Evolutionary conservation across 495 filamentous ascomycete species (phyloP).

Genomic region (Talaromyces borbonicus): DNA sequence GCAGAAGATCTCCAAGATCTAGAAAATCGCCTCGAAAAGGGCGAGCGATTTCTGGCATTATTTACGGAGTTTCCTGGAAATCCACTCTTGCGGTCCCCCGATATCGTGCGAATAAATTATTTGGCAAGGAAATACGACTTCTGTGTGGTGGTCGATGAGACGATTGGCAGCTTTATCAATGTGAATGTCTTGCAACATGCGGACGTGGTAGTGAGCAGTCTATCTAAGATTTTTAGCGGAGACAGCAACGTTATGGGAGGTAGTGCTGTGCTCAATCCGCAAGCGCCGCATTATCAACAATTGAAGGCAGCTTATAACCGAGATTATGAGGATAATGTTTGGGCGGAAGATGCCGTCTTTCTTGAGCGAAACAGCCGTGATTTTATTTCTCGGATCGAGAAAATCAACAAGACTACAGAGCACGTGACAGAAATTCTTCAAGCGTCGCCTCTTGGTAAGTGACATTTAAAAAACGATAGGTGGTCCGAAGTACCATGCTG

Average conservation of each 20-base stretch:
- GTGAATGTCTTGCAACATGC: slow-evolving; percentile 83
- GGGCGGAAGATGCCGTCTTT: slow-evolving; percentile 88
- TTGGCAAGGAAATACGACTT: slow-evolving; percentile 83
- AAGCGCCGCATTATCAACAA: slow-evolving; percentile 54
- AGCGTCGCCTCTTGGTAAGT: slow-evolving; percentile 41
- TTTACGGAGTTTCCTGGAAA: slow-evolving; percentile 96
- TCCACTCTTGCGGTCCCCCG: slow-evolving; percentile 74
- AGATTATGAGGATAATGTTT: slow-evolving; percentile 82
- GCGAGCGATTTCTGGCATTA: slow-evolving; percentile 72
- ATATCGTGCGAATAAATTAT: slow-evolving; percentile 66
- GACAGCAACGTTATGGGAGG: slow-evolving; percentile 99
- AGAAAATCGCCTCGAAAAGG: slow-evolving; percentile 56
- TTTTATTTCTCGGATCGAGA: slow-evolving; percentile 71
- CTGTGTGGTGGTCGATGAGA: slow-evolving; percentile 88
- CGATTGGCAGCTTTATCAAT: slow-evolving; percentile 92
- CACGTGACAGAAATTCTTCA: slow-evolving; percentile 63
- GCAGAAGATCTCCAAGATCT: slow-evolving; percentile 78
- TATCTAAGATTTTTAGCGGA: slow-evolving; percentile 95
- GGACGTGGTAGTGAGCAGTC: slow-evolving; percentile 84
- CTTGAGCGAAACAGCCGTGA: slow-evolving; percentile 94
- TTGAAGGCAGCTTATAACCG: slow-evolving; percentile 51
- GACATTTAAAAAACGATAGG: not conserved
- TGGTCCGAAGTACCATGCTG: not conserved
- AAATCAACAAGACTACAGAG: slow-evolving; percentile 82
- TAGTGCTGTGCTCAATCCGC: slow-evolving; percentile 76